Base-by-base conservation (phyloP, 495 filamentous ascomycete genomes). In the Penicillium desertorum region DNA sequence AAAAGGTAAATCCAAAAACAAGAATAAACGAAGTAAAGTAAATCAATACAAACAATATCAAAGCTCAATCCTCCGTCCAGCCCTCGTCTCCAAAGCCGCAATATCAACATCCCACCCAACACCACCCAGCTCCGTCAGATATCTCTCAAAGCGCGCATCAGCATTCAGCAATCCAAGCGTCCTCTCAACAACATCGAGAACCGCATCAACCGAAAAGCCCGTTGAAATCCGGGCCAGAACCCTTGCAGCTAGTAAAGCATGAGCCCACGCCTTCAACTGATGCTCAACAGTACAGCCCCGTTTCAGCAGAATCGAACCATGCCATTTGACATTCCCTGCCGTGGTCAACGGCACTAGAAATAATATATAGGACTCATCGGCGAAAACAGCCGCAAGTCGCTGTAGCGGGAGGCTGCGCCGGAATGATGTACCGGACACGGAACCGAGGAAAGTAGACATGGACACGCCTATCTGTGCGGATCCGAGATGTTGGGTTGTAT, bases 231-330 rank as follows among this genome's bases (percentile, higher is more conserved):
- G 12, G 3, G 4, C 4, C 8, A 68, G 45, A 4, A 68, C 51
- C 37, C 68, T 61, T 14, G 83, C 83, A 34, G 83, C 74, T 37
- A 85, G 73, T 6, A 92, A 77, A 7, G 87, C 90, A 61, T 92
- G 86, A 45, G 80, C 77, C 90, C 89, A 96, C 8, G 87, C 90
- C 66, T 82, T 82, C 2, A 92, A 67, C 56, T 86, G 83, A 7
- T 39, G 22, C 72, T 70, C 36, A 19, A 79, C 69, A 0, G 70
- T 74, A 27, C 77, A 79, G 8, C 64, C 76, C 51, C 81, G 76
- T 69, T 91, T 92, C 14, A 96, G 67, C 19, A 87, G 80, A 45
- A 92, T 86, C 10, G 78, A 72, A 48, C 79, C 83, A 34, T 70
- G 58, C 58, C 58, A 65, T 41, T 51, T 60, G 0, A 6, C 36